Evolutionary conservation across 1,284 basidiomycete genomes (phyloP), one percentile per base, ranked within the genome.

Genomic region (Cystobasidiaceae sp.): DNA sequence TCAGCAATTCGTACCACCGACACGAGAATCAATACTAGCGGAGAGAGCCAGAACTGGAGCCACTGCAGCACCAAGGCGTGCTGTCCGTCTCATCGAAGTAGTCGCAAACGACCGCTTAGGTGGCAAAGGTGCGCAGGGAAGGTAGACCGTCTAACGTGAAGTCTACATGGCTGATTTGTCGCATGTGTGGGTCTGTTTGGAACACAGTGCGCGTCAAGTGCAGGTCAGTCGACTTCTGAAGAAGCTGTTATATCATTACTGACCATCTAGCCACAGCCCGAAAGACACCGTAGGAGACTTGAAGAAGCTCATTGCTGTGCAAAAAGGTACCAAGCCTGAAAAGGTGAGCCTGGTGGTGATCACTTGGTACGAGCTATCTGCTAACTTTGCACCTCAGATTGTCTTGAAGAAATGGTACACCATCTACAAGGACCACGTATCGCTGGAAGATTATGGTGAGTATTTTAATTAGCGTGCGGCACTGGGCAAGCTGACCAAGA

Each of bases 381-480:
- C n/a, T 7, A 8, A 17, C 30, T 48, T 25, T n/a, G 21, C 43
- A 4, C 6, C n/a, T 11, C 5, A 97, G 84, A 97, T 98, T 68
- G 84, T 88, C 74, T 80, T 98, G 59, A 98, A 97, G 85, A 97
- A 97, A 83, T 97, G 93, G 90, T 93, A 93, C 76, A 93, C 84
- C 0, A 87, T 86, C 52, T 94, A 86, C 81, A 94, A 94, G 69
- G 74, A 78, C 52, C 76, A 97, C 75, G 94, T 98, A 74, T 90
- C 90, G 4, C 82, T 98, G 15, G 78, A 83, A 44, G 96, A 98
- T 78, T 98, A 97, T 74, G 93, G 61, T 64, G 30, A 44, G 61
- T 64, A 3, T n/a, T n/a, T 33, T n/a, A 13, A n/a, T 34, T 4
- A 17, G 97, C 80, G 93, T 93, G 67, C 79, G 49, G 45, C 11